Evolutionary conservation across 495 filamentous ascomycete species (phyloP).

Genomic region (Pyronema domesticum): DNA sequence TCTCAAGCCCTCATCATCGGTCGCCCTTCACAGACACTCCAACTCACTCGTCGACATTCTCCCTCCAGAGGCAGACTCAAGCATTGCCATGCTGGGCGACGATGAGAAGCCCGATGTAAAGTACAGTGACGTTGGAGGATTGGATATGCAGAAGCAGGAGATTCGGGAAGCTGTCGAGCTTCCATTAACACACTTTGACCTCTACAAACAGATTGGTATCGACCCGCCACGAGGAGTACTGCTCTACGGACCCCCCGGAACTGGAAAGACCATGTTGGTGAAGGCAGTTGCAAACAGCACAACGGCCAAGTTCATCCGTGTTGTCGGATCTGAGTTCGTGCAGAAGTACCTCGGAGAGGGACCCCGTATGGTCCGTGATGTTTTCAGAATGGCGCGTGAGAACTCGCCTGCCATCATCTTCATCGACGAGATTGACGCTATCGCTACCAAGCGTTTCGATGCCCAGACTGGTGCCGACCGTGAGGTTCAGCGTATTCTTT

Average conservation of each 20-base stretch:
- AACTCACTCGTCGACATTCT: conserved; percentile 97
- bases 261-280: conserved; percentile 97
- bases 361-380: conserved; percentile 95
- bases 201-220: conserved; percentile 95
- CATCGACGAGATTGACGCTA: conserved; percentile 98
- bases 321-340: conserved; percentile 94
- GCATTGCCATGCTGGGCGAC: conserved; percentile 90
- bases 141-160: conserved; percentile 99
- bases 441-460: conserved; percentile 97
- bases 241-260: conserved; percentile 89
- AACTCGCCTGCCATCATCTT: conserved; percentile 98
- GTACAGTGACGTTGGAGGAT: conserved; percentile 90
- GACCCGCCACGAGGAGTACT: conserved; percentile 92
- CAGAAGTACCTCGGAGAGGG: conserved; percentile 98
- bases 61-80: conserved; percentile 91
- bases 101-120: conserved; percentile 98
- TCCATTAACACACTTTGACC: conserved; percentile 88
- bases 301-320: conserved; percentile 94
- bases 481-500: conserved; percentile 92
- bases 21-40: conserved; percentile 92
- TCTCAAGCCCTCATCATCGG: conserved; percentile 91
- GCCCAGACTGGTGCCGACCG: conserved; percentile 93
- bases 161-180: conserved; percentile 95
- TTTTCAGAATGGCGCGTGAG: conserved; percentile 97
- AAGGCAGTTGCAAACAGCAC: conserved; percentile 97